Evolutionary conservation across 768 basidiomycete genomes (phyloP), one percentile per base, ranked within the genome.

Genomic region (Cystofilobasidium ferigula): DNA sequence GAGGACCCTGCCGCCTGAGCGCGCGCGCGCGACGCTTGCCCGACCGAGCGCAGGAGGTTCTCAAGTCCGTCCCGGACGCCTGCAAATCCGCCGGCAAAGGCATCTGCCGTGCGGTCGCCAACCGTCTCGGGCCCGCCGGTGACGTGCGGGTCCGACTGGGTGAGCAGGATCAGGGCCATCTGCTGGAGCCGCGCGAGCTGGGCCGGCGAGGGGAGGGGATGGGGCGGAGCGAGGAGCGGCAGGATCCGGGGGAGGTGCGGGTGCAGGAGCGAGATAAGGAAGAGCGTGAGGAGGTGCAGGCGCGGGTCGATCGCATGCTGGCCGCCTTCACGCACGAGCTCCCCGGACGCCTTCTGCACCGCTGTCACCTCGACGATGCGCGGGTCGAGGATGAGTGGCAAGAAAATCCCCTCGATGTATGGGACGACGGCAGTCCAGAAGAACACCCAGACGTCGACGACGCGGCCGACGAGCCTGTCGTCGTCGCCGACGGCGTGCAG

Each of bases 351-450:
- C 6, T 32, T 30, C 32, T 36, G 22, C 10, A 51, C 30, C 4
- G 24, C 35, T 14, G 30, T 18, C 6, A 69, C 56, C 1, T 69
- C 69, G 12, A 64, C 60, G 9, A 69, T 54, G 0, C 63, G 68
- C 22, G 65, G 45, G 64, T 74, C 72, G 32, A 68, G 69, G 0
- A 69, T 64, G 0, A 74, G 45, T 4, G 73, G 72, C 60, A 74
- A 70, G 57, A 75, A 75, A 57, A 75, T 69, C 48, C 69, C 72
- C 48, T 67, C 65, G 47, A 68, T 22, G 73, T 91, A 92, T 10
- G 89, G 86, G 9, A 92, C 78, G 32, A 91, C 85, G 68, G 88
- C 85, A 71, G 87, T 87, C 86, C 88, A 94, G 76, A 95, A 95
- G 79, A 94, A 93, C 18, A 81, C 83, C 91, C 92, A 97, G 22